These are phyloP conservation scores for Penicillium silybi DNA, from an alignment of 495 filamentous ascomycete species.

Conservation along the genomic window DNA sequence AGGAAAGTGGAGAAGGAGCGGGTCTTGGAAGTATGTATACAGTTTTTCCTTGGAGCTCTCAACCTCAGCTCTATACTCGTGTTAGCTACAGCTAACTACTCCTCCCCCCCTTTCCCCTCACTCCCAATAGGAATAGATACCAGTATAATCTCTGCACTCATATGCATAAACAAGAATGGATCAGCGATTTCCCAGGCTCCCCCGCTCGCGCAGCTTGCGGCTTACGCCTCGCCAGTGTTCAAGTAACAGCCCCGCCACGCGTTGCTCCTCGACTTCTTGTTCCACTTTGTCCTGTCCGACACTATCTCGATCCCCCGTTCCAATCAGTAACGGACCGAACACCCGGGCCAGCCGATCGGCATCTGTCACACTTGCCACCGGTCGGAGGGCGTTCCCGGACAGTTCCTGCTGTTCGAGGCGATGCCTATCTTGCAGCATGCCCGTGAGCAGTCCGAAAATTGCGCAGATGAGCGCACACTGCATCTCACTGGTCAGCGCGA, in stretches of 20 bases:
- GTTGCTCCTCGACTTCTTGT: conserved; percentile 29
- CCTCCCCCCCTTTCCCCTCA: too few species aligned
- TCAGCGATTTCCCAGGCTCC: not conserved
- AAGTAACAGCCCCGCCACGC: conserved; percentile 31
- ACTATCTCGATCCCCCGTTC: conserved; percentile 10
- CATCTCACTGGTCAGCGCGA: conserved; percentile 34
- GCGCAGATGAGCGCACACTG: conserved; percentile 41
- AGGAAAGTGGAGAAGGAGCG: not conserved
- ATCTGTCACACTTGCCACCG: conserved; percentile 18
- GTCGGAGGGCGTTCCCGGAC: conserved; percentile 12
- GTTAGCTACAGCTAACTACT: not conserved
- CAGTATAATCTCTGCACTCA: not conserved
- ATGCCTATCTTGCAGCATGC: conserved; percentile 25
- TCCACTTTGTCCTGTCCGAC: conserved; percentile 14
- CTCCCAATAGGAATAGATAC: not conserved
- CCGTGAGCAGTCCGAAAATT: conserved; percentile 34
- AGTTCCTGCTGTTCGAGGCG: conserved; percentile 14
- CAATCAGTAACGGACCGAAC: conserved; percentile 34
- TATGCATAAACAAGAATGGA: not conserved
- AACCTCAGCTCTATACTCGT: not conserved
- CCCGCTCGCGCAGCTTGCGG: conserved; percentile 30
- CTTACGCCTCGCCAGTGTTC: conserved; percentile 33
- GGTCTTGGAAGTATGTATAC: not conserved
- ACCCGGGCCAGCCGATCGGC: conserved; percentile 27
- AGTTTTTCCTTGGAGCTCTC: not conserved